Conservation (phyloP, 495 filamentous ascomycete genomes). For the Aspergillus sclerotioniger region DNA sequence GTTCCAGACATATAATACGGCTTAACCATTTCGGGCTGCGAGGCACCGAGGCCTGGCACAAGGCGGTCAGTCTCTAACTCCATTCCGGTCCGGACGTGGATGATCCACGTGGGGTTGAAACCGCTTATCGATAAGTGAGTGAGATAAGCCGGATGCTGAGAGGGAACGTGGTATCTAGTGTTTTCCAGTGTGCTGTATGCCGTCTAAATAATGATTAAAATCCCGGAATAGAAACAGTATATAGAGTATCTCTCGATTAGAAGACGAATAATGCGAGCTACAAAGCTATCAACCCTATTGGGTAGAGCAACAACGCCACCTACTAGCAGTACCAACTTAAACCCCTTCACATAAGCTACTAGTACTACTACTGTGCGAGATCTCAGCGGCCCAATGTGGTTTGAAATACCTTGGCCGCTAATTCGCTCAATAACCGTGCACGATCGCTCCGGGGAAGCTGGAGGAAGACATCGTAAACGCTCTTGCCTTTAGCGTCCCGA, state of each 20-base stretch:
- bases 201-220: neutral
- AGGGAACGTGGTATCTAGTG: neutral
- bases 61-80: neutral
- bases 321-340: neutral
- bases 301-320: neutral
- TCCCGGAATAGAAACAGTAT: neutral
- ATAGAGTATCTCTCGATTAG: too few species aligned
- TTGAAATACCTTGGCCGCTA: constrained; percentile 70
- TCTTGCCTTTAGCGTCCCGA: constrained; percentile 87
- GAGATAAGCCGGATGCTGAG: neutral
- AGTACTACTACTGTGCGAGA: too few species aligned
- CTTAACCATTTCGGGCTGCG: constrained; percentile 6
- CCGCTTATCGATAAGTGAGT: constrained; percentile 19
- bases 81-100: neutral
- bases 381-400: constrained; percentile 36
- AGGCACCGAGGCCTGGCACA: constrained; percentile 1
- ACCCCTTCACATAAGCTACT: neutral
- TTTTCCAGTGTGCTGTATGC: neutral
- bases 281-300: neutral
- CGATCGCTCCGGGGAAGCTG: constrained; percentile 80
- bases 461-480: constrained; percentile 85
- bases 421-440: constrained; percentile 69
- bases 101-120: constrained; percentile 8
- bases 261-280: too few species aligned
- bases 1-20: constrained; percentile 8